Evolutionary conservation across 306 rosid genomes (phyloP).

Genomic region (Elaeagnus macrophylla): DNA sequence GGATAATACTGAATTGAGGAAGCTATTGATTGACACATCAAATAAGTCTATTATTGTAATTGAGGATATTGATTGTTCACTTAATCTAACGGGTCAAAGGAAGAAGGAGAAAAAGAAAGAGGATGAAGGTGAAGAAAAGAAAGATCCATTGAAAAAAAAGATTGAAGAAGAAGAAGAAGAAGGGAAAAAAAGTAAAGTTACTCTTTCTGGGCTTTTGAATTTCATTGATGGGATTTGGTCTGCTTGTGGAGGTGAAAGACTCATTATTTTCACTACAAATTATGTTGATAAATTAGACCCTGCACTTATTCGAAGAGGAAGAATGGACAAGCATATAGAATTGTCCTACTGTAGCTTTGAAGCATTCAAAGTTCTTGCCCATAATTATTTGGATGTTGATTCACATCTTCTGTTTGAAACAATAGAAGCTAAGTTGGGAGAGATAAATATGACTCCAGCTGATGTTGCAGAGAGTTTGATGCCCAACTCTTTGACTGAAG

Average conservation of each 20-base stretch:
- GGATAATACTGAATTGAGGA: conserved; percentile 30
- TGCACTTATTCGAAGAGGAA: conserved; percentile 52
- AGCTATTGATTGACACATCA: conserved; percentile 26
- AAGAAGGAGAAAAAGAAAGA: conserved; percentile 12
- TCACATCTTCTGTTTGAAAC: conserved; percentile 26
- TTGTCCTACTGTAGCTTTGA: conserved; percentile 51
- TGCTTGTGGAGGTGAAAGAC: conserved; percentile 60
- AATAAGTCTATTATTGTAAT: conserved; percentile 32
- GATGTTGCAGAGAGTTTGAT: conserved; percentile 67
- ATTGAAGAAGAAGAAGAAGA: conserved; percentile 26
- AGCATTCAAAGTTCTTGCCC: conserved; percentile 56
- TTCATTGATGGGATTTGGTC: conserved; percentile 78
- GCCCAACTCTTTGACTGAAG: conserved; percentile 41
- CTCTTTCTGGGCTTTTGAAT: conserved; percentile 56
- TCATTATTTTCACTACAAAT: conserved; percentile 56
- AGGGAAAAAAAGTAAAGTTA: conserved; percentile 30
- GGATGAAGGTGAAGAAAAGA: conserved; percentile 9
- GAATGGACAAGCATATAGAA: conserved; percentile 73
- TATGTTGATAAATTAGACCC: conserved; percentile 55
- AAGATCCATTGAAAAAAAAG: conserved; percentile 16
- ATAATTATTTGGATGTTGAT: conserved; percentile 47
- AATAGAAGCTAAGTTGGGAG: conserved; percentile 28
- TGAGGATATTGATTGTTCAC: conserved; percentile 43
- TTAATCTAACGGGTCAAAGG: conserved; percentile 40
- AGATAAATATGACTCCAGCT: conserved; percentile 47